Conservation (phyloP, 352 stramenopile species). For the Blastocystis sp. region DNA sequence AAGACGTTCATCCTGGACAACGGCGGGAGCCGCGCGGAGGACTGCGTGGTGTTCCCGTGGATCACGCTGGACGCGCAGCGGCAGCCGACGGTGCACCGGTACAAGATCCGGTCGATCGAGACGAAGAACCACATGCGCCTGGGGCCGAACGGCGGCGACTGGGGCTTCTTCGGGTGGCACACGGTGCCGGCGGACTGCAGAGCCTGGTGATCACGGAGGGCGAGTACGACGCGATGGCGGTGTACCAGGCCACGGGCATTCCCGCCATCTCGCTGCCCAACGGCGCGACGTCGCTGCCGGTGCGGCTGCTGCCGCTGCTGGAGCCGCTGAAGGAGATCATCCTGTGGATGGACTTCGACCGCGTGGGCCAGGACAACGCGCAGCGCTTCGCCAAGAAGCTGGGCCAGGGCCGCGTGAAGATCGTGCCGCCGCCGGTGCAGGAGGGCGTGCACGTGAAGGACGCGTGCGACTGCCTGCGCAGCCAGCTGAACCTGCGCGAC, state of each 20-base stretch:
- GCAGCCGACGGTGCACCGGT: slow-evolving; percentile 70
- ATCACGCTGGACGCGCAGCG: slow-evolving; percentile 73
- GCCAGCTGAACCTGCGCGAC: slow-evolving; percentile 81
- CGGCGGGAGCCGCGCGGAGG: slow-evolving; percentile 73
- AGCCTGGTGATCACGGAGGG: slow-evolving; percentile 93
- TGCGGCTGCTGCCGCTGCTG: slow-evolving; percentile 88
- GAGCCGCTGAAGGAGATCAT: slow-evolving; percentile 93
- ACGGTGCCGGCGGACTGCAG: slow-evolving; percentile 81
- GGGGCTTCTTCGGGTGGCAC: slow-evolving; percentile 98
- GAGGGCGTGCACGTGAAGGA: slow-evolving; percentile 83
- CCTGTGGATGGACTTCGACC: slow-evolving; percentile 98
- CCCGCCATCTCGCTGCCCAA: slow-evolving; percentile 91
- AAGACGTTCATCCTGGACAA: slow-evolving; percentile 79
- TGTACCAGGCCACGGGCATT: slow-evolving; percentile 89
- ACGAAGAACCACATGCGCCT: slow-evolving; percentile 83
- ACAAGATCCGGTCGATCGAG: slow-evolving; percentile 81
- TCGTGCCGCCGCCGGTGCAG: slow-evolving; percentile 68
- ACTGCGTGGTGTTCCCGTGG: slow-evolving; percentile 91
- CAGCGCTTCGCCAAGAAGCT: slow-evolving; percentile 94
- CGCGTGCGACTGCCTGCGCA: slow-evolving; percentile 92
- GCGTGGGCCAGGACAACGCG: slow-evolving; percentile 83
- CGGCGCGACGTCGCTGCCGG: slow-evolving; percentile 88
- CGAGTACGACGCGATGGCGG: slow-evolving; percentile 92
- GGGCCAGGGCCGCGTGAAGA: slow-evolving; percentile 76
- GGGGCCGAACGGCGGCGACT: slow-evolving; percentile 86